Evolutionary conservation across 208 protist genomes (phyloP), one percentile per base, ranked within the genome.

Genomic region (Leishmania amazonensis): DNA sequence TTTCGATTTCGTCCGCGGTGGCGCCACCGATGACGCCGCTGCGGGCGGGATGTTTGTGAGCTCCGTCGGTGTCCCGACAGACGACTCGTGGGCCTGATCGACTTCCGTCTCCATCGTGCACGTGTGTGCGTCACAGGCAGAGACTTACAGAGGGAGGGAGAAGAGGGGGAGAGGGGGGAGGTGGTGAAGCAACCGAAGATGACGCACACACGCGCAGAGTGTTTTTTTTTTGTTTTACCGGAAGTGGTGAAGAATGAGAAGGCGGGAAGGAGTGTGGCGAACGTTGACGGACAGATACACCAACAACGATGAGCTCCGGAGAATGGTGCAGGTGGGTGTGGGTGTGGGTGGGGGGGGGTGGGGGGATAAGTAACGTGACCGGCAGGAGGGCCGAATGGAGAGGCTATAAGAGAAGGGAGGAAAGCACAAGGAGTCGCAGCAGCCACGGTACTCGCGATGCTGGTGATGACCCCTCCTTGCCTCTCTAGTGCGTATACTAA

Each of bases 81-180:
- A 54, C 11, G 45, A 28, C 42, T 13, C 9, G 45, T 60, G 11
- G n/a, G 64, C 54, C 47, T 84, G 75, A 57, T 84, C 35, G 7
- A 53, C 57, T 51, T 84, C 65, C 31, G 68, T 77, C 68, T 75
- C 81, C 81, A 84, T 84, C 67, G 0, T 80, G 75, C 9, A 21
- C 45, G 38, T 38, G 7, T 31, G 7, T 31, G 6, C 49, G 2
- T 11, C 57, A 49, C 15, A 1, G 7, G 28, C 28, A 54, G 11
- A 51, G 11, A n/a, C 70, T 45, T 35, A 31, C 31, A 35, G 68
- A 51, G 6, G 40, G 40, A 72, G 38, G 1, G 40, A 72, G 60
- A 47, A 15, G 9, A n/a, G 38, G 35, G 35, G 62, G 62, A 9
- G 31, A 40, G 31, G 28, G 64, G 35, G 64, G 13, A 11, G 24